A percentile compares a stretch with the other conserved stretches of the same genome.
phyloP scores from a whole-genome alignment of 1,284 basidiomycete species.

The Tilletia indica region DNA sequence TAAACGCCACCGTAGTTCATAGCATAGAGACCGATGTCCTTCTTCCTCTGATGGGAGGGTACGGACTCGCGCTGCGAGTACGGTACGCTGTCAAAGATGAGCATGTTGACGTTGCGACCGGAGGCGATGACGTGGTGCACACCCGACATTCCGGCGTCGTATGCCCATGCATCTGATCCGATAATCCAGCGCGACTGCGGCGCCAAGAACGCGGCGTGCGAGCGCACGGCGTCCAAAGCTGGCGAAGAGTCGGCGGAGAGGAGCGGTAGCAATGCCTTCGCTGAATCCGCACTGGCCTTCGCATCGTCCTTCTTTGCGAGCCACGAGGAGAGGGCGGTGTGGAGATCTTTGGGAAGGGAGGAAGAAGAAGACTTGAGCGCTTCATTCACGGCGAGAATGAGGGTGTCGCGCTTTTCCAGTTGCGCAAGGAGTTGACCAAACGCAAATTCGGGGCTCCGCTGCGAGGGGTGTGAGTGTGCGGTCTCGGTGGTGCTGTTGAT shows the following conservation, averaged over 20 bases:
- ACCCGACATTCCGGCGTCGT: constrained; percentile 93
- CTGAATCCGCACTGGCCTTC: constrained; percentile 32
- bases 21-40: constrained; percentile 67
- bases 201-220: constrained; percentile 38
- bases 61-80: constrained; percentile 67
- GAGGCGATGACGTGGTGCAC: constrained; percentile 91
- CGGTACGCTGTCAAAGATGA: constrained; percentile 89
- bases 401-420: constrained; percentile 57
- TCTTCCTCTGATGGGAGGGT: constrained; percentile 53
- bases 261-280: constrained; percentile 36
- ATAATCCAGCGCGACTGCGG: constrained; percentile 76
- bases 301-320: constrained; percentile 34
- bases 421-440: constrained; percentile 84
- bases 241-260: constrained; percentile 64
- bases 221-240: constrained; percentile 38
- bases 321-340: constrained; percentile 45
- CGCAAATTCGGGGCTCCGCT: constrained; percentile 88
- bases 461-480: constrained; percentile 55
- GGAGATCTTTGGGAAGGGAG: constrained; percentile 39
- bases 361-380: constrained; percentile 28
- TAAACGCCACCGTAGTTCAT: constrained; percentile 98
- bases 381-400: constrained; percentile 42
- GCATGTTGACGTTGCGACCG: constrained; percentile 86
- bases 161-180: constrained; percentile 95
- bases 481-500: constrained; percentile 63